Base-by-base conservation (phyloP, 306 rosid species). In the Adenanthera pavonina region DNA sequence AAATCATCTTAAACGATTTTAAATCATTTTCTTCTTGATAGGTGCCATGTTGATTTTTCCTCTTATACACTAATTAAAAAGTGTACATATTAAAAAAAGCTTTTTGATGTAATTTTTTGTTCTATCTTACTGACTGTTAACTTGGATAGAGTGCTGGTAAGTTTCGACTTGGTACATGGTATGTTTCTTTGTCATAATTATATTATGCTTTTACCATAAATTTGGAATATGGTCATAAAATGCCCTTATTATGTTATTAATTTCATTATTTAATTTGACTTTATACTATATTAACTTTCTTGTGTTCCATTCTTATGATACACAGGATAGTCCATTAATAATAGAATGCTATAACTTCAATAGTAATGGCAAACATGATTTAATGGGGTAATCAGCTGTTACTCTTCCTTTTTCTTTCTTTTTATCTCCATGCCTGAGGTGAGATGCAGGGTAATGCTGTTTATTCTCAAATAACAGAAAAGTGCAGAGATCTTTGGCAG, bases 331-430 rank as follows among this genome's bases (percentile, higher is more conserved):
- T 81, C 94, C 97, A 20, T 86, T 96, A 77, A 78, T 92, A 83
- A 86, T 94, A 72, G 98, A 96, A 89, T 93, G 99, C 87, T 96
- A 85, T 83, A 92, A 92, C 87, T 96, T 89, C 82, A 93, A 96
- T 82, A 88, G 84, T 92, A 93, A 87, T 81, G 99, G 99, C 33
- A 96, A 91, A 69, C 99, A 96, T 85, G 99, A 96, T 88, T 88
- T 92, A 89, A 84, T 96, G 79, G 99, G 99, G 99, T 94, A 93
- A 89, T 65, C 60, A 54, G n/a, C 67, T n/a, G 75, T 78, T 78
- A 25, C 82, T 52, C 65, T 72, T 77, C 70, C 77, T 19, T 67
- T 77, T 56, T 12, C 73, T 69, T 57, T 68, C 44, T 83, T 76
- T 25, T 30, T 71, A 46, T 74, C 68, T 66, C 6, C 44, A 59